Evolutionary conservation across 306 rosid species (phyloP).

Genomic region (Acacia crassicarpa): DNA sequence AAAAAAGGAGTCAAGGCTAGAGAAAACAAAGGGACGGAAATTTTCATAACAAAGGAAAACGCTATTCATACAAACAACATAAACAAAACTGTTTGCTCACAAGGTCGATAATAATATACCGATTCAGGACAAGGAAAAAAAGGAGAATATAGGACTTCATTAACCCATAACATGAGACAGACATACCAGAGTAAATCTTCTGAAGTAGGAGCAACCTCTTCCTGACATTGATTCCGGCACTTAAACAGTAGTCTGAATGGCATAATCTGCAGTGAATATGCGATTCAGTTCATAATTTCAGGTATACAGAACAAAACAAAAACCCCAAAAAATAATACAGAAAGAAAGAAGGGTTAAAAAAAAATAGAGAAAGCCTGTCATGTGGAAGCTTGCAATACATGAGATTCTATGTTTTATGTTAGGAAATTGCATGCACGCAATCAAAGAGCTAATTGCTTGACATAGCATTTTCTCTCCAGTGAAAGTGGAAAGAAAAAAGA

Average conservation of each 20-base stretch:
- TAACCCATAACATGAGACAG: constrained; percentile 18
- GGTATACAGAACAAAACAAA: not conserved
- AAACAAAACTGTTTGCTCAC: not conserved
- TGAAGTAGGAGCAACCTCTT: constrained; percentile 44
- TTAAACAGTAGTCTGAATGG: constrained; percentile 64
- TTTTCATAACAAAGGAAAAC: not conserved
- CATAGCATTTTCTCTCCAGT: constrained; percentile 1
- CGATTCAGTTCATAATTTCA: constrained; percentile 11
- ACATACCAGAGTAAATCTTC: constrained; percentile 86
- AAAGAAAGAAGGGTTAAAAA: not conserved
- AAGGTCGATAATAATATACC: not conserved
- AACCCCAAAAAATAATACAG: not conserved
- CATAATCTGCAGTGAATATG: constrained; percentile 50
- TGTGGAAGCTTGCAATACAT: not conserved
- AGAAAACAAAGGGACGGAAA: constrained; percentile 6
- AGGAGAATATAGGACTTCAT: not conserved
- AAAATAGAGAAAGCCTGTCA: not conserved
- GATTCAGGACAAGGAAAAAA: not conserved
- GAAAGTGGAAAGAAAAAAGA: not conserved
- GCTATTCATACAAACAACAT: constrained; percentile 13
- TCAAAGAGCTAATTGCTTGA: constrained; percentile 5
- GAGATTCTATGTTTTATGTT: not conserved
- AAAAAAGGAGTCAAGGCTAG: not conserved
- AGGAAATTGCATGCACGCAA: constrained; percentile 18
- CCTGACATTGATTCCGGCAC: constrained; percentile 50